Conservation (phyloP, 495 filamentous ascomycete genomes). For the Acidiella bohemica region DNA sequence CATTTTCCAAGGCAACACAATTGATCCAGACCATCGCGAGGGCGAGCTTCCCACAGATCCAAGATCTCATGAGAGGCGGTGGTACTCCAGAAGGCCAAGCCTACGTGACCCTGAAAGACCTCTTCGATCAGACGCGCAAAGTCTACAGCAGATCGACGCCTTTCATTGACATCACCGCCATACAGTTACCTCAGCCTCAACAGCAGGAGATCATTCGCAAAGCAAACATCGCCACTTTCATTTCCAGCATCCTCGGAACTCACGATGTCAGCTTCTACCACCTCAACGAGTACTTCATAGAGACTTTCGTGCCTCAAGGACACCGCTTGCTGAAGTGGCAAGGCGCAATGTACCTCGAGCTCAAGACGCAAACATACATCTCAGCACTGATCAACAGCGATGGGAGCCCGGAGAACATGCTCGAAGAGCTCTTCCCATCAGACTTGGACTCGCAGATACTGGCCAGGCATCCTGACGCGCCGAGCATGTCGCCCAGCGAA, state of each 20-base stretch:
- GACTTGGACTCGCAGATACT: conserved; percentile 52
- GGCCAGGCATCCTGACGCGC: conserved; percentile 48
- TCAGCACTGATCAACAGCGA: conserved; percentile 47
- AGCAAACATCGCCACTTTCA: conserved; percentile 76
- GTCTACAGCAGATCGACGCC: conserved; percentile 58
- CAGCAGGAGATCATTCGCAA: conserved; percentile 56
- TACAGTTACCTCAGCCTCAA: conserved; percentile 42
- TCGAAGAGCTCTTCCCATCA: conserved; percentile 62
- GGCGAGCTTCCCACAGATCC: conserved; percentile 56
- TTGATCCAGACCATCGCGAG: conserved; percentile 56
- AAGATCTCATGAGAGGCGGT: conserved; percentile 55
- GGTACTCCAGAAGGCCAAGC: conserved; percentile 66
- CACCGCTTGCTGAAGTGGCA: conserved; percentile 57
- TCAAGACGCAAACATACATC: conserved; percentile 80
- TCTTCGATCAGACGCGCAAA: conserved; percentile 71
- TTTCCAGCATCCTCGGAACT: conserved; percentile 62
- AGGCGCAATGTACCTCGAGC: conserved; percentile 58
- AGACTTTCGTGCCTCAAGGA: conserved; percentile 69
- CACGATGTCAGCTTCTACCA: conserved; percentile 73
- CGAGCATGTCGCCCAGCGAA: conserved; percentile 55
- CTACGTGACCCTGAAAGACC: conserved; percentile 63
- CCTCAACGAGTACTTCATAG: conserved; percentile 70
- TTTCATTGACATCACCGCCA: conserved; percentile 56
- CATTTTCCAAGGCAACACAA: conserved; percentile 46
- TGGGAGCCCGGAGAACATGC: conserved; percentile 47